Evolutionary conservation across 208 protist species (phyloP).

Genomic region (Cochliopodium minus): DNA sequence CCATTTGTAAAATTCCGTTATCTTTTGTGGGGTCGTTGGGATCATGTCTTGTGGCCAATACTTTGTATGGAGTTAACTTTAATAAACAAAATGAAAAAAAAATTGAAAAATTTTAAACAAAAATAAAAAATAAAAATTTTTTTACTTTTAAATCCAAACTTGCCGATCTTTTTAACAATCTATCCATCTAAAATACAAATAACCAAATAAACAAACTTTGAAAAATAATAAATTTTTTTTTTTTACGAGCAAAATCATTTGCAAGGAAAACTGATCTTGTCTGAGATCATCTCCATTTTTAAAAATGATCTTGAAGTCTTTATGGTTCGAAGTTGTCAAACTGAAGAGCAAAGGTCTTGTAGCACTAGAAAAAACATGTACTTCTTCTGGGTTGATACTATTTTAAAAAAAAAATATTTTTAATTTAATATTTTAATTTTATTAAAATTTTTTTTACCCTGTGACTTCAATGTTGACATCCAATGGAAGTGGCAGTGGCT

Average conservation of each 20-base stretch:
- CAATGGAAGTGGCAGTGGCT: slow-evolving; percentile 6
- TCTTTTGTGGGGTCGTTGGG: too few species aligned
- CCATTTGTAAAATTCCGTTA: too few species aligned
- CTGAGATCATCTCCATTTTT: slow-evolving; percentile 82
- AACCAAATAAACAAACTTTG: slow-evolving; percentile 21
- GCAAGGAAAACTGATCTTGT: slow-evolving; percentile 89
- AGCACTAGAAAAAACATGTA: not conserved
- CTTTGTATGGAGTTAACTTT: slow-evolving; percentile 70
- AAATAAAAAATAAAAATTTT: too few species aligned
- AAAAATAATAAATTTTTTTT: slow-evolving; percentile 26
- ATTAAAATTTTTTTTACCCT: too few species aligned
- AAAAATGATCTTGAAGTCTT: slow-evolving; percentile 45
- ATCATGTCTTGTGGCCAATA: slow-evolving; percentile 59
- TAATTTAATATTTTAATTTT: not conserved
- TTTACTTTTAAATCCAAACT: slow-evolving; percentile 4
- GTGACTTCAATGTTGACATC: not conserved
- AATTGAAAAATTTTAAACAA: too few species aligned
- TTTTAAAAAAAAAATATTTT: not conserved
- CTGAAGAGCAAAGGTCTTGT: not conserved
- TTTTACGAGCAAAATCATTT: slow-evolving; percentile 28
- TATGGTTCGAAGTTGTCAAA: slow-evolving; percentile 4
- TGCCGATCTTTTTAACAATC: not conserved
- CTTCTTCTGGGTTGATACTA: not conserved
- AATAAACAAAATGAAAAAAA: too few species aligned
- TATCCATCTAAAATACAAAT: too few species aligned